These are phyloP conservation scores for Emergomyces orientalis DNA, from an alignment of 2,329 filamentous ascomycete species.

Conservation along the genomic window DNA sequence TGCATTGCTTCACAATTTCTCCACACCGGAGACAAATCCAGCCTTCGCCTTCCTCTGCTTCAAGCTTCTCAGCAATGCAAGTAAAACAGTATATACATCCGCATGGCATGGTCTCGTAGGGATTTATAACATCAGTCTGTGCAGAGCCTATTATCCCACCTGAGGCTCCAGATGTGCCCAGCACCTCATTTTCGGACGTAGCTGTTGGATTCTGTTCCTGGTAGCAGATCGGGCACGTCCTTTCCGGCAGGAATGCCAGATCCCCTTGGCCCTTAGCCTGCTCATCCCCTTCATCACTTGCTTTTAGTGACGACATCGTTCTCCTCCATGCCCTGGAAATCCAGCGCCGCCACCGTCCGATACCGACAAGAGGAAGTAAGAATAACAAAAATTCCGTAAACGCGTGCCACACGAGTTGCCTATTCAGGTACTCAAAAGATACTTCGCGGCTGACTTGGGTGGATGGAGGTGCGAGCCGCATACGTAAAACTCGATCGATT, in stretches of 20 bases:
- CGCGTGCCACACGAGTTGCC: conserved; percentile 98
- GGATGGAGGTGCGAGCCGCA: conserved; percentile 76
- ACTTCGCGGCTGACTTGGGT: conserved; percentile 83
- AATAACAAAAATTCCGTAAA: conserved; percentile 98
- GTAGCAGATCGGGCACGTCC: conserved; percentile 96
- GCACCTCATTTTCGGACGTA: conserved; percentile 63
- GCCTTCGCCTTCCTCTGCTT: conserved; percentile 87
- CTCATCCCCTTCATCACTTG: conserved; percentile 42
- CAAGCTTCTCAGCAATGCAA: conserved; percentile 80
- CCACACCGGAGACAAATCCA: conserved; percentile 89
- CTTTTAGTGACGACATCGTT: conserved; percentile 55
- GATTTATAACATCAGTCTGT: conserved; percentile 90
- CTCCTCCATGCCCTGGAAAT: conserved; percentile 78
- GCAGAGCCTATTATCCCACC: conserved; percentile 78
- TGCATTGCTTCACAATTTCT: conserved; percentile 71
- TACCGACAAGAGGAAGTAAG: conserved; percentile 89
- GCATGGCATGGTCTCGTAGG: conserved; percentile 83
- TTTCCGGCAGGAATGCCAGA: conserved; percentile 74
- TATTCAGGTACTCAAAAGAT: conserved; percentile 94
- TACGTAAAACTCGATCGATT: conserved; percentile 70
- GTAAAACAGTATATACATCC: conserved; percentile 94
- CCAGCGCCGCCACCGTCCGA: conserved; percentile 86
- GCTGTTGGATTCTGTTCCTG: conserved; percentile 73
- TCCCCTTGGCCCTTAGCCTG: conserved; percentile 56
- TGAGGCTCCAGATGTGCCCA: conserved; percentile 53